Conservation (phyloP, 495 filamentous ascomycete species). For the Daldinia bambusicola region DNA sequence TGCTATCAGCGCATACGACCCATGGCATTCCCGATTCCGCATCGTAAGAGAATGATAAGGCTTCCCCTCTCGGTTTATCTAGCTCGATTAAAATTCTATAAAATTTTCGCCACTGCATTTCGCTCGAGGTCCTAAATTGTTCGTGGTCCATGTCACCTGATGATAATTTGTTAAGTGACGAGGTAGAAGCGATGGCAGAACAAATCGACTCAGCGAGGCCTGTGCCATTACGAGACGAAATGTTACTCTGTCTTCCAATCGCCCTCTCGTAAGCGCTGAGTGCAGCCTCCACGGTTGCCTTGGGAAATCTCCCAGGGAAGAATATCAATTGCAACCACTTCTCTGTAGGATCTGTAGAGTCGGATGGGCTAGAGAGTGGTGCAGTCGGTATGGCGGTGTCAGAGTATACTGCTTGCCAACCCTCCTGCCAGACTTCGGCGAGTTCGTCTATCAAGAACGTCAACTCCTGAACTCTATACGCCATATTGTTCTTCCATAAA, state of each 20-base stretch:
- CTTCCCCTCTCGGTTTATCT: constrained; percentile 83
- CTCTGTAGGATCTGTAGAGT: constrained; percentile 71
- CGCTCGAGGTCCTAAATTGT: constrained; percentile 73
- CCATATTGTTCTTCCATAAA: constrained; percentile 84
- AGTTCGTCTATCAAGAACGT: constrained; percentile 50
- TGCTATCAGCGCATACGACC: constrained; percentile 80
- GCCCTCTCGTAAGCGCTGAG: constrained; percentile 77
- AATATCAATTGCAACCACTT: constrained; percentile 81
- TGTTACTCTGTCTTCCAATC: constrained; percentile 54
- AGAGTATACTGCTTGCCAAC: constrained; percentile 77
- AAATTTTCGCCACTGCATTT: constrained; percentile 89
- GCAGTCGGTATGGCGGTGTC: constrained; percentile 68
- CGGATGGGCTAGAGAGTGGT: constrained; percentile 66
- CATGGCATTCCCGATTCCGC: constrained; percentile 76
- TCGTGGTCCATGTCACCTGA: constrained; percentile 76
- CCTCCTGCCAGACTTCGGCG: constrained; percentile 68
- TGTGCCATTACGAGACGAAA: constrained; percentile 55
- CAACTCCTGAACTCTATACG: constrained; percentile 74
- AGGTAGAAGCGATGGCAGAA: constrained; percentile 71
- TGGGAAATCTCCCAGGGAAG: constrained; percentile 79
- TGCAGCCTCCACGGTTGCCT: constrained; percentile 82
- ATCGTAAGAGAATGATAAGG: constrained; percentile 80
- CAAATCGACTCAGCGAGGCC: constrained; percentile 74
- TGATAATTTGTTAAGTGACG: constrained; percentile 67
- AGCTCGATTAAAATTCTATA: constrained; percentile 86